These are phyloP conservation scores for Leccinum arenicola DNA, from an alignment of 768 basidiomycete genomes.

Conservation along the genomic window DNA sequence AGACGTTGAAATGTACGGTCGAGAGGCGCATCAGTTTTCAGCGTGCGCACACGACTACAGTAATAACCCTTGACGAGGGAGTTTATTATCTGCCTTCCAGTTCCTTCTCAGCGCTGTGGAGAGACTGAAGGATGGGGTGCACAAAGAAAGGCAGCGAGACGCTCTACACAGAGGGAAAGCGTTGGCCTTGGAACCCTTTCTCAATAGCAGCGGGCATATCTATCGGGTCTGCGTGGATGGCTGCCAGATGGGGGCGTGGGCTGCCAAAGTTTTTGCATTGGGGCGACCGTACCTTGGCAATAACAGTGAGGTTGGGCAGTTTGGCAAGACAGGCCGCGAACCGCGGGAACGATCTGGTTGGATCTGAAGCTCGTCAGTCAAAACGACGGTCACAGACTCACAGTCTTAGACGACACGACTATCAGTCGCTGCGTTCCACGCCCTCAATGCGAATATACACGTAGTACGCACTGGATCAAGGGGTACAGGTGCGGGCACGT, in stretches of 20 bases:
- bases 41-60: too few relatives aligned
- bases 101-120: too few relatives aligned
- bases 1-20: too few relatives aligned
- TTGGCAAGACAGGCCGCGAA: slow-evolving; percentile 7
- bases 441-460: neutral
- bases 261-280: neutral
- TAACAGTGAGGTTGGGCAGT: slow-evolving; percentile 5
- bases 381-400: neutral
- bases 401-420: neutral
- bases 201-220: slow-evolving; percentile 1
- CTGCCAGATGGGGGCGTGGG: neutral
- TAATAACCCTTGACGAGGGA: too few relatives aligned
- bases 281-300: slow-evolving; percentile 5
- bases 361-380: slow-evolving; percentile 1
- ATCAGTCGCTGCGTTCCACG: neutral
- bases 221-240: neutral
- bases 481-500: slow-evolving; percentile 3
- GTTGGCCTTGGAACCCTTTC: slow-evolving; percentile 1
- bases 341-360: neutral
- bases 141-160: slow-evolving; percentile 1
- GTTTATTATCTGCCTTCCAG: too few relatives aligned
- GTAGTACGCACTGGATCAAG: slow-evolving; percentile 2
- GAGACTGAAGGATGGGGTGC: neutral
- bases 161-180: too few relatives aligned
- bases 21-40: too few relatives aligned